Percentiles rank a stretch among this genome's conserved stretches.
phyloP scores from a whole-genome alignment of 2,329 filamentous ascomycete species.

The Fulvia fulva region DNA sequence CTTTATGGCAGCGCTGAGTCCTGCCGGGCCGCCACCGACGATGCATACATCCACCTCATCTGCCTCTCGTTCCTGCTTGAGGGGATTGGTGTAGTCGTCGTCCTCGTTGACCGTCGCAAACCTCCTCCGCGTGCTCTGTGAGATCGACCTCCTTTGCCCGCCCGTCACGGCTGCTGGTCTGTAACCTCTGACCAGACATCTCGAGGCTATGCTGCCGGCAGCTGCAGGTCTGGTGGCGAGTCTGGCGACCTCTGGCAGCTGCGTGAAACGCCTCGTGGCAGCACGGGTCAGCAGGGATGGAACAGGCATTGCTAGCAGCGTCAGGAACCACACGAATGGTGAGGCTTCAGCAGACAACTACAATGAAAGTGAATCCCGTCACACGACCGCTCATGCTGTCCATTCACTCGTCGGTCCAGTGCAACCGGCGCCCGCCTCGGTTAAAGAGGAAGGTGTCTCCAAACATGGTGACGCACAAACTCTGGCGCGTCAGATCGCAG shows the following conservation, averaged over 20 bases:
- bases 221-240: constrained; percentile 7
- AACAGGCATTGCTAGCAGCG: constrained; percentile 19
- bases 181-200: constrained; percentile 25
- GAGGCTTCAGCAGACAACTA: constrained; percentile 6
- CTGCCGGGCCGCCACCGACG: constrained; percentile 90
- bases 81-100: constrained; percentile 42
- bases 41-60: constrained; percentile 97
- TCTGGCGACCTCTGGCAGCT: constrained; percentile 12
- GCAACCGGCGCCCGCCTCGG: not conserved
- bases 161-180: constrained; percentile 33
- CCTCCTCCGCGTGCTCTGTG: constrained; percentile 27
- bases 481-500: not conserved
- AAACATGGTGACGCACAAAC: not conserved
- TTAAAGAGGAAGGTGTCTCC: not conserved
- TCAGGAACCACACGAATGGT: constrained; percentile 6
- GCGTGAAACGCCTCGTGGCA: constrained; percentile 18
- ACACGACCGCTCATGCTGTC: not conserved
- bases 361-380: not conserved
- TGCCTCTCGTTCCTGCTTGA: constrained; percentile 73
- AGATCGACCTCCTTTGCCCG: constrained; percentile 34
- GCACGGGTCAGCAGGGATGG: constrained; percentile 20
- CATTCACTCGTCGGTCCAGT: no score
- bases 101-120: constrained; percentile 36
- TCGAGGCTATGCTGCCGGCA: constrained; percentile 20
- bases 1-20: constrained; percentile 86